Base-by-base conservation (phyloP, 306 rosid species). In the Hippophae tibetana region DNA sequence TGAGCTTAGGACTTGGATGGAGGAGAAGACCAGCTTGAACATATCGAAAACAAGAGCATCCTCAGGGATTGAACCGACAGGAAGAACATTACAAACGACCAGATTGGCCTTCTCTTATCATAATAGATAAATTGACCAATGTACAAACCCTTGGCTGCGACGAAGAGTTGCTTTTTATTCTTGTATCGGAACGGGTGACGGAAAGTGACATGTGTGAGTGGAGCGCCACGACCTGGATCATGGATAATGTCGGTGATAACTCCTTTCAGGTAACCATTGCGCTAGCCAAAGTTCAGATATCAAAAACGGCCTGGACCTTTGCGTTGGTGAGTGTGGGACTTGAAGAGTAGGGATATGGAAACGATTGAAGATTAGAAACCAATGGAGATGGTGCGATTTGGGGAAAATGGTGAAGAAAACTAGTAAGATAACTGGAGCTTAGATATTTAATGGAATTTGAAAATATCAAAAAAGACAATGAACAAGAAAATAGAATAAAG, bases 251-350 rank as follows among this genome's bases (percentile, higher is more conserved):
- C 53, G 26, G 53, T 49, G 53, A 49, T 8, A 23, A 49, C 26
- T 13, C 53, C 53, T 49, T 49, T 49, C 23, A 49, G 53, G 14
- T 49, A 49, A 49, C 53, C 53, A 49, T 49, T 49, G n/a, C 53
- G 26, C 53, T 49, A 18, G 26, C 53, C 53, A 18, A 49, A 49
- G 53, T 49, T 18, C 18, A 49, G 25, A 13, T 8, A 12, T 49
- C 53, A 1, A 18, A 62, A 62, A 10, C 57, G 12, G 4, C 56
- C 66, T 18, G 57, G 66, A 18, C 66, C 66, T 47, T 62, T 62
- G 47, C 57, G 57, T 56, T 41, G 66, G 47, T 62, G 66, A 5
- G 66, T 48, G 56, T 62, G 66, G 48, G 57, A 62, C 56, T 62
- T 62, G 57, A 62, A 62, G 2, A 62, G 18, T 18, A 18, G 18